These are phyloP conservation scores for Cordyceps cateniannulata DNA, from an alignment of 2,329 filamentous ascomycete genomes.

Conservation along the genomic window DNA sequence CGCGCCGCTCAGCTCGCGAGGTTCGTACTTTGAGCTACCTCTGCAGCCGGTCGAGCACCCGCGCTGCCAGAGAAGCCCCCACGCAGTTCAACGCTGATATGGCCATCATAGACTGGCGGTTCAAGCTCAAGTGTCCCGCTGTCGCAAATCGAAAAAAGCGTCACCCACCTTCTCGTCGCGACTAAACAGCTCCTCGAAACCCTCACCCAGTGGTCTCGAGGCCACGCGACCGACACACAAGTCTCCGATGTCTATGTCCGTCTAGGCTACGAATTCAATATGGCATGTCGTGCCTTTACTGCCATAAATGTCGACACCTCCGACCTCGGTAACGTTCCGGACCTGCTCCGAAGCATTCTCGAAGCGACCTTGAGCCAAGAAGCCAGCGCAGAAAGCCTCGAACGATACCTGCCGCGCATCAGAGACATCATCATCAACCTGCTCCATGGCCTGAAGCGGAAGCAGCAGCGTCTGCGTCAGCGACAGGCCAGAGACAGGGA, in stretches of 20 bases:
- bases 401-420: constrained; percentile 88
- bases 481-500: constrained; percentile 53
- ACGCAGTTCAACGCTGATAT: constrained; percentile 18
- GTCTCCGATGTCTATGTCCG: constrained; percentile 98
- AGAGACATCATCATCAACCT: constrained; percentile 98
- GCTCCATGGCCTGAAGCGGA: constrained; percentile 90
- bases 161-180: constrained; percentile 93
- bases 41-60: neutral
- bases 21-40: neutral
- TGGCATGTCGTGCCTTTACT: constrained; percentile 93
- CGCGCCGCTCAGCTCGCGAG: constrained; percentile 10
- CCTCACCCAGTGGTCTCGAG: constrained; percentile 93
- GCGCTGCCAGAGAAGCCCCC: neutral
- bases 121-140: constrained; percentile 65
- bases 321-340: constrained; percentile 91
- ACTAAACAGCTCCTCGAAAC: constrained; percentile 98
- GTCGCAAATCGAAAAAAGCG: constrained; percentile 97
- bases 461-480: constrained; percentile 79
- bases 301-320: constrained; percentile 94
- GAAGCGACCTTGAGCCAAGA: constrained; percentile 96
- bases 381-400: constrained; percentile 85
- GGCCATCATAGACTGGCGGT: constrained; percentile 24
- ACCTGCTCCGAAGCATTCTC: constrained; percentile 80
- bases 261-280: constrained; percentile 97
- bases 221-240: constrained; percentile 83